Evolutionary conservation across 306 rosid genomes (phyloP).

Genomic region (Cucurbita maxima): DNA sequence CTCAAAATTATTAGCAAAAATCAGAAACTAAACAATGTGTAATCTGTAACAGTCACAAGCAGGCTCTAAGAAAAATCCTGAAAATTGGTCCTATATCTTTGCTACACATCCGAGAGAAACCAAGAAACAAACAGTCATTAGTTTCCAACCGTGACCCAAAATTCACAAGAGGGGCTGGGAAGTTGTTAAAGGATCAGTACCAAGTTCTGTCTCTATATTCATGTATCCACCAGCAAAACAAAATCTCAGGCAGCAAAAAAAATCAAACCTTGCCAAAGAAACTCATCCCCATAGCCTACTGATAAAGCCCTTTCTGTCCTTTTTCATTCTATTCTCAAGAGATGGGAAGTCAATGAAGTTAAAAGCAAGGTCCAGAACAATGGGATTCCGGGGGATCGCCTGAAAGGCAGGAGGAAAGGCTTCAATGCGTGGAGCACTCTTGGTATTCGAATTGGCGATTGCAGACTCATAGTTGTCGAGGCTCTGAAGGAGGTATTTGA

Average conservation of each 20-base stretch:
- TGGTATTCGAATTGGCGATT: slow-evolving; percentile 23
- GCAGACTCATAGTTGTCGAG: slow-evolving; percentile 34
- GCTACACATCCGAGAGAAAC: not conserved
- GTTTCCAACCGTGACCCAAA: not conserved
- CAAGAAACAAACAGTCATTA: not conserved
- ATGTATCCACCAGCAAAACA: not conserved
- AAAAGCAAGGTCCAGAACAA: slow-evolving; percentile 37
- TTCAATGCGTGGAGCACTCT: slow-evolving; percentile 25
- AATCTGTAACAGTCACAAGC: not conserved
- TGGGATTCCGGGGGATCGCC: slow-evolving; percentile 39
- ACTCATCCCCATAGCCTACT: slow-evolving; percentile 48
- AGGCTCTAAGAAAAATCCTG: not conserved
- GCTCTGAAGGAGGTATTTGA: slow-evolving; percentile 35
- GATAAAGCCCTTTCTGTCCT: slow-evolving; percentile 39
- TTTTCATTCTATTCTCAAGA: slow-evolving; percentile 39
- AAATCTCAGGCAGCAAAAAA: not conserved
- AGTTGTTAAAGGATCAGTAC: not conserved
- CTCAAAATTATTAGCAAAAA: not conserved
- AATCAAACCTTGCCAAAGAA: not conserved
- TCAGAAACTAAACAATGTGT: not conserved
- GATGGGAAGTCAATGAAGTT: slow-evolving; percentile 45
- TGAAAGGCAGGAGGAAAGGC: slow-evolving; percentile 33
- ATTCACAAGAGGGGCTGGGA: not conserved
- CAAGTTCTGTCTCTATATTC: not conserved
- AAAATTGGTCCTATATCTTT: not conserved